Percentiles rank a stretch among this genome's conserved stretches.
These are phyloP conservation scores for Flaveria brownii DNA, from an alignment of 129 eudicot genomes.

Conservation along the genomic window DNA sequence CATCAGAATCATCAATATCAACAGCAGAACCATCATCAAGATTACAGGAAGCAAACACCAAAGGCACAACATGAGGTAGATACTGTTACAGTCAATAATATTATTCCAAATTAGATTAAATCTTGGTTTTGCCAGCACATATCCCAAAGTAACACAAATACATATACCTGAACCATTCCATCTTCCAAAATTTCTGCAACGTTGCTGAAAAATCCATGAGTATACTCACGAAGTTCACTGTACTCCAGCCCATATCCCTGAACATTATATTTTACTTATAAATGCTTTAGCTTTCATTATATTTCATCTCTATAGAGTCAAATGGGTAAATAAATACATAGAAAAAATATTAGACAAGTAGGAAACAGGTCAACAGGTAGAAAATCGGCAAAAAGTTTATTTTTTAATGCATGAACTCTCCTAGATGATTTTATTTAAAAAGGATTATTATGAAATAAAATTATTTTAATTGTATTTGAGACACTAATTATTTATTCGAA, in stretches of 20 bases:
- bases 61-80: constrained; percentile 91
- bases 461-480: neutral
- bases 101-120: constrained; percentile 15
- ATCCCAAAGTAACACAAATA: constrained; percentile 1
- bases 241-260: constrained; percentile 90
- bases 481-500: neutral
- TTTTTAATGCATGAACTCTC: constrained; percentile 1
- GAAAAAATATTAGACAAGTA: neutral
- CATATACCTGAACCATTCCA: constrained; percentile 75
- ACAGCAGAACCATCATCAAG: constrained; percentile 99
- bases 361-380: too few species aligned
- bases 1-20: constrained; percentile 91
- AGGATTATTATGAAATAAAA: neutral
- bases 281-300: neutral
- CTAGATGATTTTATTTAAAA: neutral
- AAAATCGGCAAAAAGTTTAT: neutral
- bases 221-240: constrained; percentile 97
- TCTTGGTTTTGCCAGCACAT: neutral
- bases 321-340: neutral
- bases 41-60: constrained; percentile 87
- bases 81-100: constrained; percentile 54
- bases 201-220: constrained; percentile 98
- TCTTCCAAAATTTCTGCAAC: constrained; percentile 87
- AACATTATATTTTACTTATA: neutral
- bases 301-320: constrained; percentile 4